Conservation (phyloP, 2,329 filamentous ascomycete species). For the Trichoderma arundinaceum region DNA sequence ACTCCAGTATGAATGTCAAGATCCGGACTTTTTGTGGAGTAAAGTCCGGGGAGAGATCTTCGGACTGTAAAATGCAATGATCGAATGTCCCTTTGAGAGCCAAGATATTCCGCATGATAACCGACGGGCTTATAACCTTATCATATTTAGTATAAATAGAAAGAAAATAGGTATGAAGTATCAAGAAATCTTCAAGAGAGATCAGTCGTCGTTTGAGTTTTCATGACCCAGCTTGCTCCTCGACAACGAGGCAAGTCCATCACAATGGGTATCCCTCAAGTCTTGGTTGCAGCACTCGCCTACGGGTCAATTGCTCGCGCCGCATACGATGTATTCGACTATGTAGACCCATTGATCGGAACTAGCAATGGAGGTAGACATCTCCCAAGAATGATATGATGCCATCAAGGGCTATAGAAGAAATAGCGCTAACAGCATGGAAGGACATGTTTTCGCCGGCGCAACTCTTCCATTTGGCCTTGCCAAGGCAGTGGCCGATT, state of each 20-base stretch:
- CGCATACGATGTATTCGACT: constrained; percentile 35
- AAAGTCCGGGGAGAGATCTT: constrained; percentile 16
- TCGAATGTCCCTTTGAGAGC: constrained; percentile 1
- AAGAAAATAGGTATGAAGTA: background rate
- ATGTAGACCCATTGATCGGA: constrained; percentile 40
- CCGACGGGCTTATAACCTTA: constrained; percentile 21
- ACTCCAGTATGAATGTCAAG: background rate
- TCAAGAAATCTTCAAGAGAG: too few relatives aligned
- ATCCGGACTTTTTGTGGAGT: background rate
- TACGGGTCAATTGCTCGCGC: constrained; percentile 17
- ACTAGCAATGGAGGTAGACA: constrained; percentile 38
- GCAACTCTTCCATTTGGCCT: constrained; percentile 41
- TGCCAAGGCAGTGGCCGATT: constrained; percentile 42
- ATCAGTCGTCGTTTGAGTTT: background rate
- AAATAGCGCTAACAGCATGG: background rate
- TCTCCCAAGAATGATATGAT: background rate
- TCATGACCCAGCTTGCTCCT: constrained; percentile 4
- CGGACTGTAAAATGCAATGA: background rate
- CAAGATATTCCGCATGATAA: background rate
- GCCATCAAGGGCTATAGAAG: background rate
- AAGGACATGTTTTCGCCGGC: constrained; percentile 41
- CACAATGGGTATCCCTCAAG: constrained; percentile 19
- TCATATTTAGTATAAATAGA: background rate
- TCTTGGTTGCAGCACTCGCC: background rate
- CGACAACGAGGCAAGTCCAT: background rate